Conservation (phyloP, 192 early-diverging fungal species). For the Coemansia sp. region DNA sequence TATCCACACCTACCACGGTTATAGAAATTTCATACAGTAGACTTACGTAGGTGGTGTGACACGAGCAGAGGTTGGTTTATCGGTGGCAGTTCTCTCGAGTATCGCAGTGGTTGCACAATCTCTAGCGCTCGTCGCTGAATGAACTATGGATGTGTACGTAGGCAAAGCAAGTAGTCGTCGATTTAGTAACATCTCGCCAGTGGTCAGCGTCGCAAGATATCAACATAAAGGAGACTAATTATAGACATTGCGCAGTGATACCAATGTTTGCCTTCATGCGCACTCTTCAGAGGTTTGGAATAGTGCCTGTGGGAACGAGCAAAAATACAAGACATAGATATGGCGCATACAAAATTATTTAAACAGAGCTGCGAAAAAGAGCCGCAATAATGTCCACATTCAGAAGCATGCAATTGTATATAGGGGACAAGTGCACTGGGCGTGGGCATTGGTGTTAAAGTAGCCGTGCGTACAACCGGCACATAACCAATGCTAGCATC, state of each 20-base stretch:
- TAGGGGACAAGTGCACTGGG: neutral
- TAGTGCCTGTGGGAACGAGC: conserved; percentile 1
- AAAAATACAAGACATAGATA: no score
- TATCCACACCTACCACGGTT: neutral
- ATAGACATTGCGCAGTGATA: neutral
- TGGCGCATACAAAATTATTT: neutral
- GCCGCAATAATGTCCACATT: conserved; percentile 16
- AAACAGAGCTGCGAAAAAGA: neutral
- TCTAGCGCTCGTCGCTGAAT: conserved; percentile 44
- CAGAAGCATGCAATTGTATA: neutral
- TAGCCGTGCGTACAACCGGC: neutral
- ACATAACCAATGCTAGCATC: neutral
- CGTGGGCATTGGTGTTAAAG: neutral
- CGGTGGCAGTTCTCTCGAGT: conserved; percentile 38
- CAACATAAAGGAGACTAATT: neutral
- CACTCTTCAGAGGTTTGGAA: neutral
- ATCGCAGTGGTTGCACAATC: conserved; percentile 30
- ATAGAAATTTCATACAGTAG: neutral
- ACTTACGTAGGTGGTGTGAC: conserved; percentile 34
- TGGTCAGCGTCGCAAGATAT: neutral
- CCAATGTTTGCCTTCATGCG: neutral
- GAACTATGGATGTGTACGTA: conserved; percentile 16
- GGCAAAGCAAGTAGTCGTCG: neutral
- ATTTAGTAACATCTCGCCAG: neutral
- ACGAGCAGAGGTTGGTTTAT: conserved; percentile 37